phyloP scores from a whole-genome alignment of 129 eudicot species.

The Arctium minus region DNA sequence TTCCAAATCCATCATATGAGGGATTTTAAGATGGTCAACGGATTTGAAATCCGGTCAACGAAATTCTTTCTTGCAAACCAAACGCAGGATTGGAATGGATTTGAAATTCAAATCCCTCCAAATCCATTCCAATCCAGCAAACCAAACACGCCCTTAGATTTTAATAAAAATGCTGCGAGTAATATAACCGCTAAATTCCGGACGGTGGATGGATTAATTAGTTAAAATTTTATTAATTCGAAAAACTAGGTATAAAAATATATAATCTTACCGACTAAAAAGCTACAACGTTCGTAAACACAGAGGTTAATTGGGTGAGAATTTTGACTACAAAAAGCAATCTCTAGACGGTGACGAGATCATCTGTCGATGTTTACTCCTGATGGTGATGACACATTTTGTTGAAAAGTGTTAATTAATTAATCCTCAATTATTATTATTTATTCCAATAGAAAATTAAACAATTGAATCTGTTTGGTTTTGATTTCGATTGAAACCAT shows the following conservation, averaged over 20 bases:
- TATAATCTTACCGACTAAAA: neutral
- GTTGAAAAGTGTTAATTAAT: neutral
- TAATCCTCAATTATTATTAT: neutral
- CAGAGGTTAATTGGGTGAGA: neutral
- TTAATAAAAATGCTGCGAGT: too few species aligned
- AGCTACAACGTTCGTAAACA: neutral
- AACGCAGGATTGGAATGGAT: too few species aligned
- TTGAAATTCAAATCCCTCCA: too few species aligned
- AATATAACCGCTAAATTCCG: too few species aligned
- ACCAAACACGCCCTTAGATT: too few species aligned
- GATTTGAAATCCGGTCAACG: too few species aligned
- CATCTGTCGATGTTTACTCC: neutral
- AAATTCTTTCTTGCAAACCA: too few species aligned
- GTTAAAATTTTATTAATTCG: neutral
- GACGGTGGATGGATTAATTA: too few species aligned
- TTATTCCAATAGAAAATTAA: neutral
- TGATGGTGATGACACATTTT: neutral
- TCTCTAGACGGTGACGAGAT: slow-evolving; percentile 1
- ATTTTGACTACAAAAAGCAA: neutral
- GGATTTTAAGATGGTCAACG: too few species aligned
- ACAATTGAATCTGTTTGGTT: neutral
- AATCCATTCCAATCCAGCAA: too few species aligned
- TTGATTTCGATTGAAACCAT: neutral
- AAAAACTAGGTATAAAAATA: neutral
- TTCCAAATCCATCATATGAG: too few species aligned